Evolutionary conservation across 163 green algal species (phyloP).

Genomic region (Scenedesmus sp.): DNA sequence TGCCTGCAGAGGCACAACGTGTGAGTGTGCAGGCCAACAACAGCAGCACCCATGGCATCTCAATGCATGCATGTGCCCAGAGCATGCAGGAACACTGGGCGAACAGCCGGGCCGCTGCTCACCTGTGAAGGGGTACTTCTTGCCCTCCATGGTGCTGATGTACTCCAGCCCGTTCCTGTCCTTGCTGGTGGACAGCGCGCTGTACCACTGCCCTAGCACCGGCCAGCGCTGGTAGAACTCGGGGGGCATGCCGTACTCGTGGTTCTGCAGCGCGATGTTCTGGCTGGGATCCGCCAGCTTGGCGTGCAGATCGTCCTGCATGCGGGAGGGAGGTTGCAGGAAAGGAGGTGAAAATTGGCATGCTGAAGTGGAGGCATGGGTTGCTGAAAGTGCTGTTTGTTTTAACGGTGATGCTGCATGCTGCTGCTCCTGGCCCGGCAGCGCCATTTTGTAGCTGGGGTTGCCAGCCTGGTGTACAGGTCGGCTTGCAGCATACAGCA

Average conservation of each 20-base stretch:
- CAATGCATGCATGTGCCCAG: no score
- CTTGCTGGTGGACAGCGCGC: constrained; percentile 76
- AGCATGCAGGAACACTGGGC: no score
- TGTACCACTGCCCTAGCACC: constrained; percentile 70
- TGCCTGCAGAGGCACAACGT: constrained; percentile 66
- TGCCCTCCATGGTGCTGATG: constrained; percentile 83
- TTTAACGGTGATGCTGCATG: no score
- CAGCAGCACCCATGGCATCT: background rate
- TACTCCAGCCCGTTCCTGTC: constrained; percentile 82
- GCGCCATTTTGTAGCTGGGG: no score
- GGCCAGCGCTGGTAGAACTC: constrained; percentile 65
- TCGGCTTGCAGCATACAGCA: constrained; percentile 51
- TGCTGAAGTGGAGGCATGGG: no score
- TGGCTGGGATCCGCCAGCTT: constrained; percentile 68
- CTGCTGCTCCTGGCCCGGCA: no score
- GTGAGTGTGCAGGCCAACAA: background rate
- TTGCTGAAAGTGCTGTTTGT: no score
- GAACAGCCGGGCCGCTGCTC: constrained; percentile 47
- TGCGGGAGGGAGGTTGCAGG: background rate
- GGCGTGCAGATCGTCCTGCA: constrained; percentile 54
- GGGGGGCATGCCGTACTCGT: constrained; percentile 74
- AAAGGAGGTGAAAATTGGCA: constrained; percentile 45
- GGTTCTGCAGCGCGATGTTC: constrained; percentile 89
- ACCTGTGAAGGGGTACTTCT: constrained; percentile 89
- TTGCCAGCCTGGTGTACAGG: constrained; percentile 65